These are phyloP conservation scores for Massarina eburnea DNA, from an alignment of 2,329 filamentous ascomycete genomes.

Conservation along the genomic window DNA sequence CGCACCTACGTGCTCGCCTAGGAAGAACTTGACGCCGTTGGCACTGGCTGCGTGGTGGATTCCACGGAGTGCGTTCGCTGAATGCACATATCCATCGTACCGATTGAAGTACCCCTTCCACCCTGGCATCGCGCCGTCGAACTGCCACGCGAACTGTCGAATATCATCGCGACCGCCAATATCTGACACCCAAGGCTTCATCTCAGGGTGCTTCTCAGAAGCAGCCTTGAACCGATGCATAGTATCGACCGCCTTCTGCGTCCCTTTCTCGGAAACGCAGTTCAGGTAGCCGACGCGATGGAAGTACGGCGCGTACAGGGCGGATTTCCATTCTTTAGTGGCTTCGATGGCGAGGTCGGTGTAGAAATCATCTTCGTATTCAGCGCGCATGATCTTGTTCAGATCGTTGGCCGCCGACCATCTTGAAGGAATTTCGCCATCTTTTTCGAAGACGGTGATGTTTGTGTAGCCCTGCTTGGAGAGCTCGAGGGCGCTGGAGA, in stretches of 20 bases:
- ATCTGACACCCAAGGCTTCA: slow-evolving; percentile 45
- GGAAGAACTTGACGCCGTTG: slow-evolving; percentile 48
- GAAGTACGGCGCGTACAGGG: slow-evolving; percentile 57
- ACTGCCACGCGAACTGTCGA: slow-evolving; percentile 51
- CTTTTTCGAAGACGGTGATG: slow-evolving; percentile 35
- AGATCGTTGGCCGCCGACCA: slow-evolving; percentile 61
- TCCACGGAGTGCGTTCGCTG: slow-evolving; percentile 53
- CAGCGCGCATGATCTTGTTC: slow-evolving; percentile 63
- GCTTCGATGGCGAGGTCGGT: slow-evolving; percentile 52
- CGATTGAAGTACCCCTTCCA: slow-evolving; percentile 64
- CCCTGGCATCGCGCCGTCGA: slow-evolving; percentile 48
- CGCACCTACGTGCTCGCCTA: slow-evolving; percentile 46
- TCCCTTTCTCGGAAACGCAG: slow-evolving; percentile 51
- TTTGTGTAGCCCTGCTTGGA: slow-evolving; percentile 31
- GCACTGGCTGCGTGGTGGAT: slow-evolving; percentile 48
- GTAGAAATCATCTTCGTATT: slow-evolving; percentile 62
- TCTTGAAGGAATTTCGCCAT: slow-evolving; percentile 48
- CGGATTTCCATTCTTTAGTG: slow-evolving; percentile 56
- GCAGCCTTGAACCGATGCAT: slow-evolving; percentile 47
- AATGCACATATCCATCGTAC: slow-evolving; percentile 60
- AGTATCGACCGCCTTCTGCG: slow-evolving; percentile 52
- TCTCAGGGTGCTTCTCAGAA: slow-evolving; percentile 45
- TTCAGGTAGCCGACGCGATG: slow-evolving; percentile 56
- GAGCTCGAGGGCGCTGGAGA: slow-evolving; percentile 34
- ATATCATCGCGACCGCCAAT: slow-evolving; percentile 46